Evolutionary conservation across 1,284 basidiomycete species (phyloP).

Genomic region (Anthracocystis walkeri): DNA sequence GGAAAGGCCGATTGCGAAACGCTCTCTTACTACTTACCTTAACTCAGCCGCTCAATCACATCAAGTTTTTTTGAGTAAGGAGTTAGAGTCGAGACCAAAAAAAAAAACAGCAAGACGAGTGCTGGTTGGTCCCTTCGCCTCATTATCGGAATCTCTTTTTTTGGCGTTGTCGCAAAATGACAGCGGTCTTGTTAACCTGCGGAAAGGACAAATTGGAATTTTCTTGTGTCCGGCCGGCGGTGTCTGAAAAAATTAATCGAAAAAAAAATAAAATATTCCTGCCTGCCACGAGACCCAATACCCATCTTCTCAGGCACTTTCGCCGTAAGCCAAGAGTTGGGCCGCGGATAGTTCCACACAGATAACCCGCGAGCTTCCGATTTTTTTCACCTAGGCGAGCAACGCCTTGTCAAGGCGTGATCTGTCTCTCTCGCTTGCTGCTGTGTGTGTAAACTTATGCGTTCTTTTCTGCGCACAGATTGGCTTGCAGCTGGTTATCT

Average conservation of each 20-base stretch:
- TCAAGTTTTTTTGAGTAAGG: background rate
- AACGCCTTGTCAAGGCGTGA: too few relatives aligned
- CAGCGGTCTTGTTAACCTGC: slow-evolving; percentile 3
- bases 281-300: slow-evolving; percentile 5
- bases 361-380: background rate
- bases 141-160: too few relatives aligned
- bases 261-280: too few relatives aligned
- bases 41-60: background rate
- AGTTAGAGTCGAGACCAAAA: background rate
- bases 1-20: slow-evolving; percentile 3
- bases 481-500: too few relatives aligned
- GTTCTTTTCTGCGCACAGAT: too few relatives aligned
- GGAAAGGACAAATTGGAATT: slow-evolving; percentile 4
- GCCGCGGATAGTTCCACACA: background rate
- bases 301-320: background rate
- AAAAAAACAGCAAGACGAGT: background rate
- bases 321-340: slow-evolving; percentile 9
- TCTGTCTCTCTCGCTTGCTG: background rate
- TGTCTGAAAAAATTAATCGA: slow-evolving; percentile 12
- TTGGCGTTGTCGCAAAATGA: background rate
- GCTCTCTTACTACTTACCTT: background rate
- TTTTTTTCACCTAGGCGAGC: too few relatives aligned
- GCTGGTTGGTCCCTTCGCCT: too few relatives aligned
- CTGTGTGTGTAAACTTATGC: too few relatives aligned
- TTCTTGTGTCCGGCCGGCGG: slow-evolving; percentile 21